Evolutionary conservation across 306 rosid genomes (phyloP), one percentile per base, ranked within the genome.

Genomic region (Lagenaria siceraria): DNA sequence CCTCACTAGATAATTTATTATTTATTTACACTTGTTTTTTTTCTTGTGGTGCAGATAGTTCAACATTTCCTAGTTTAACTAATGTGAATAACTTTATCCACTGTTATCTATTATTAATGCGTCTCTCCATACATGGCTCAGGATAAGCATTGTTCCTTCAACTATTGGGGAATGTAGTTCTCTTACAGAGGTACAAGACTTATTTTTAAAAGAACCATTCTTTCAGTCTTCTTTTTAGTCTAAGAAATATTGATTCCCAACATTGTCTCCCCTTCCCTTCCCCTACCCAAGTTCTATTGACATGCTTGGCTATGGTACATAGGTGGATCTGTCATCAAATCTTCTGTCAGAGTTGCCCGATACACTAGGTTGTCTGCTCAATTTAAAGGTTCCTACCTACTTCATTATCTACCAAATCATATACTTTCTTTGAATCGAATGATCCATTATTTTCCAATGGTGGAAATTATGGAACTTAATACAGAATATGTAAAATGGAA

Each of bases 291-390:
- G 53, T 60, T 10, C 27, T 64, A 78, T 73, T 81, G 78, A 52
- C 53, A 10, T 38, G 52, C 18, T 73, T 78, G 73, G 82, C 79
- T 70, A 19, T 64, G 68, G 74, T 46, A 36, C 86, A 94, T 86
- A 95, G 97, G 89, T 87, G 82, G 96, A 92, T 82, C 82, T 95
- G 66, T 87, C 98, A 43, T 92, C 95, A 52, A 95, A 95, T 86
- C 84, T 89, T 78, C 85, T 92, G 55, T 84, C 88, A 9, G 86
- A 86, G 70, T 87, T 95, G 89, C 97, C 98, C 10, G 92, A 90
- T 84, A 82, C 93, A 74, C 78, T 89, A 80, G 83, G 91, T 75
- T 82, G 76, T 85, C 83, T 95, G 85, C 83, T 49, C 72, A 87
- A 85, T 78, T 82, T 95, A 85, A 95, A 95, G 98, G 97, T 92